Percentiles rank a stretch among this genome's conserved stretches.
Conservation (phyloP, 208 protist species). For the Kentomonas sorsogonicus region DNA sequence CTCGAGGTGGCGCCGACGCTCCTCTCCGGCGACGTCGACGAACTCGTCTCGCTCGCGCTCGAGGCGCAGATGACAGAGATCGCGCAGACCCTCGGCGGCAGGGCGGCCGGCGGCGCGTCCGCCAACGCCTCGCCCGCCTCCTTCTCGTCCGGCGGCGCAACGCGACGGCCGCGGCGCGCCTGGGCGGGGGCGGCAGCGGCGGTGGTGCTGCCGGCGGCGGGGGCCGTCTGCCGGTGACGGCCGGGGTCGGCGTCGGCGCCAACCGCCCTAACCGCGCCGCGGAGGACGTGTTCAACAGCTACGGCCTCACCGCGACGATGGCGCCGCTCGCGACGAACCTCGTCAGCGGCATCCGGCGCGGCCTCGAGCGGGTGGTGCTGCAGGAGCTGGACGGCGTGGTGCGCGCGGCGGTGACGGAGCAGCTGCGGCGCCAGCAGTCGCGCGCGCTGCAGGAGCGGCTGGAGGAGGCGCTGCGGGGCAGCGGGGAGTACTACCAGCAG, state of each 20-base stretch:
- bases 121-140: background rate
- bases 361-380: constrained; percentile 55
- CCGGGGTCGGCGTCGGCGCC: background rate
- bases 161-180: too few relatives aligned
- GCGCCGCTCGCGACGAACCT: constrained; percentile 59
- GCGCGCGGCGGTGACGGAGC: constrained; percentile 38
- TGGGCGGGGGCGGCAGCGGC: background rate
- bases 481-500: constrained; percentile 36
- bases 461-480: constrained; percentile 65
- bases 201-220: background rate
- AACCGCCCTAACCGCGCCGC: constrained; percentile 7
- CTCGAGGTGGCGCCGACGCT: constrained; percentile 62
- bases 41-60: constrained; percentile 71
- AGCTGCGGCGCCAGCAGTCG: constrained; percentile 47
- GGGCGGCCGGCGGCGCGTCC: background rate
- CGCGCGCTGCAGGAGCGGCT: constrained; percentile 55
- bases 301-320: constrained; percentile 43
- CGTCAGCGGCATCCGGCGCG: constrained; percentile 51
- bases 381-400: constrained; percentile 62
- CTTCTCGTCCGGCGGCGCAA: too few relatives aligned
- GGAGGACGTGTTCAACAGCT: constrained; percentile 58
- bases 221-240: background rate
- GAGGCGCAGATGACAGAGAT: constrained; percentile 90
- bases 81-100: constrained; percentile 33
- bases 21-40: constrained; percentile 63